These are phyloP conservation scores for Candida maris DNA, from an alignment of 805 yeast species.

Conservation along the genomic window DNA sequence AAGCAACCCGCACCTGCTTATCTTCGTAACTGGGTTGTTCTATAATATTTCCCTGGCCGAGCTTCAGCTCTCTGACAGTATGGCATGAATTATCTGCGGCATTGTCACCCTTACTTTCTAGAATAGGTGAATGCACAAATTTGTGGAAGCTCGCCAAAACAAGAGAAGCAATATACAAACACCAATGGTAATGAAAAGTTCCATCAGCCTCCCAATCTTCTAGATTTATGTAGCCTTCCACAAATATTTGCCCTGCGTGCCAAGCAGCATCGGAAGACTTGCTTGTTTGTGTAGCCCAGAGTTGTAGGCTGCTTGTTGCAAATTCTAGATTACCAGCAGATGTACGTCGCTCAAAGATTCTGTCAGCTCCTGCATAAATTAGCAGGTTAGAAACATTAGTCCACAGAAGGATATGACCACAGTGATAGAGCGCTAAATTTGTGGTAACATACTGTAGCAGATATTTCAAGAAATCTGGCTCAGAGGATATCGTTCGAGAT, in stretches of 20 bases:
- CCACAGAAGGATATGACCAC: slow-evolving; percentile 14
- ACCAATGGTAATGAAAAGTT: slow-evolving; percentile 18
- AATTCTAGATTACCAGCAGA: slow-evolving; percentile 4
- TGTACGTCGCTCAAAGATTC: slow-evolving; percentile 7
- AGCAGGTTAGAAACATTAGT: slow-evolving; percentile 7
- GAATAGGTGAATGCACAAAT: slow-evolving; percentile 5
- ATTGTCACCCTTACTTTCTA: no score
- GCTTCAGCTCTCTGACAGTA: no score
- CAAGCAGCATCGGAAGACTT: slow-evolving; percentile 11
- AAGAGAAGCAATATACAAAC: slow-evolving; percentile 14
- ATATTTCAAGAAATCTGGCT: slow-evolving; percentile 3
- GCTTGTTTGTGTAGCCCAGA: slow-evolving; percentile 8
- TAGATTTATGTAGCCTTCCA: slow-evolving; percentile 13
- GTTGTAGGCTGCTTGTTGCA: slow-evolving; percentile 6
- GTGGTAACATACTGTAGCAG: slow-evolving; percentile 10
- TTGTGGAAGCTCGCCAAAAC: slow-evolving; percentile 14
- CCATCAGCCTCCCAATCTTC: slow-evolving; percentile 21
- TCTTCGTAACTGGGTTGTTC: no score
- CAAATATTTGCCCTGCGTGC: slow-evolving; percentile 15
- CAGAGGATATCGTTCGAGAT: background rate
- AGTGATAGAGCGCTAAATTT: slow-evolving; percentile 13
- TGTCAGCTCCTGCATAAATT: slow-evolving; percentile 8
- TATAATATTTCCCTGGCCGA: no score
- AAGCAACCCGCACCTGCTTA: background rate
- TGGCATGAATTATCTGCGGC: no score